Percentiles rank a stretch among this genome's conserved stretches.
Evolutionary conservation across 2,329 filamentous ascomycete genomes (phyloP).

Genomic region (Botrytis fabae): DNA sequence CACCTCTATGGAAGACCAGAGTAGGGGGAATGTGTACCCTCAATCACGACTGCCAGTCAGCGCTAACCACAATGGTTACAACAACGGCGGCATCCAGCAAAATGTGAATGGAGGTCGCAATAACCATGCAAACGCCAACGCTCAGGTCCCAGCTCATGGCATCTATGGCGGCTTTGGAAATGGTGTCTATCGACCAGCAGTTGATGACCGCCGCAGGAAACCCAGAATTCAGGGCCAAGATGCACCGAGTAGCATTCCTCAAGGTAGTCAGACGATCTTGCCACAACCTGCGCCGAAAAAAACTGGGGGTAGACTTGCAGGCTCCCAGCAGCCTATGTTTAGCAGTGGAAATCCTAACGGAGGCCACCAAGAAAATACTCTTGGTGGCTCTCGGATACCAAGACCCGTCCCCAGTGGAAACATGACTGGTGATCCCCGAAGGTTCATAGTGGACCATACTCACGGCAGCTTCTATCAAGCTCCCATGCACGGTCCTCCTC

Average conservation of each 20-base stretch:
- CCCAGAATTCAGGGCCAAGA: neutral
- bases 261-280: neutral
- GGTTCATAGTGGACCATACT: neutral
- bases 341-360: fast-evolving
- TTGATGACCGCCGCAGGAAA: neutral
- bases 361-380: neutral
- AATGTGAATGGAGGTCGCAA: neutral
- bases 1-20: fast-evolving
- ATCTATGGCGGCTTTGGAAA: neutral
- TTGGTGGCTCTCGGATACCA: neutral
- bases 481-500: neutral
- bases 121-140: neutral
- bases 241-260: neutral
- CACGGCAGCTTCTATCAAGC: neutral
- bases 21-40: fast-evolving
- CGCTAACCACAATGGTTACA: fast-evolving
- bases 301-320: too few relatives aligned
- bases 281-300: too few relatives aligned
- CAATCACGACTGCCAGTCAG: neutral
- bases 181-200: neutral
- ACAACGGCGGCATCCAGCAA: neutral
- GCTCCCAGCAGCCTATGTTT: neutral
- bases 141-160: neutral
- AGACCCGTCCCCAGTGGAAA: fast-evolving
- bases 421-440: neutral